Evolutionary conservation across 2,329 filamentous ascomycete species (phyloP).

Genomic region (Pseudodiploospora longispora): DNA sequence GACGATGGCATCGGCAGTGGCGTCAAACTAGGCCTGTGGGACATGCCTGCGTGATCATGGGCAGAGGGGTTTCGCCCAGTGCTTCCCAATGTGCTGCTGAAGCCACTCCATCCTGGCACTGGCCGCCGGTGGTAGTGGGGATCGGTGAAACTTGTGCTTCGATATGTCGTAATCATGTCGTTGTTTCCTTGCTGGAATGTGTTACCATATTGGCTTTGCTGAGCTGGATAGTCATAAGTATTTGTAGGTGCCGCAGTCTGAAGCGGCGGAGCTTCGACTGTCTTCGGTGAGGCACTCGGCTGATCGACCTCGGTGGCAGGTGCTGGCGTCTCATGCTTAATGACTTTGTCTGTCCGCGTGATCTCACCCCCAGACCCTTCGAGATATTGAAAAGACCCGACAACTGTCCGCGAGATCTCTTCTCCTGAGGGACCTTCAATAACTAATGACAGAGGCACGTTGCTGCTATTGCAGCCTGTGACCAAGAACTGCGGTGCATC

Average conservation of each 20-base stretch:
- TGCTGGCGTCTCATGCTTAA: constrained; percentile 29
- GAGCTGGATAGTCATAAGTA: constrained; percentile 39
- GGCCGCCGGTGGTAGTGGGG: constrained; percentile 35
- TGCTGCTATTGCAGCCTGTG: constrained; percentile 41
- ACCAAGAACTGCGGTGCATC: constrained; percentile 57
- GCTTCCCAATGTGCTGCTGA: constrained; percentile 31
- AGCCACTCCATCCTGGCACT: constrained; percentile 33
- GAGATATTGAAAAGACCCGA: constrained; percentile 41
- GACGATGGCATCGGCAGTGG: constrained; percentile 40
- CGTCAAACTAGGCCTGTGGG: constrained; percentile 36
- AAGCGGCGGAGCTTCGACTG: constrained; percentile 26
- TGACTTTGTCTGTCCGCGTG: constrained; percentile 28
- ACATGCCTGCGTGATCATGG: constrained; percentile 34
- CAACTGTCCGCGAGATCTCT: constrained; percentile 42
- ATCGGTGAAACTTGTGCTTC: constrained; percentile 43
- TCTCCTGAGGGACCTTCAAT: constrained; percentile 45
- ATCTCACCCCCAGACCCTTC: constrained; percentile 39
- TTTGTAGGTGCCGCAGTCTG: constrained; percentile 33
- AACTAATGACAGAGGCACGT: constrained; percentile 47
- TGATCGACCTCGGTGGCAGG: constrained; percentile 29
- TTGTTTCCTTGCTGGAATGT: constrained; percentile 33
- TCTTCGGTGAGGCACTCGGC: constrained; percentile 34
- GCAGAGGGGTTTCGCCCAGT: constrained; percentile 33
- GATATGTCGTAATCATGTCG: constrained; percentile 50
- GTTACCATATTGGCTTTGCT: constrained; percentile 30